phyloP scores from a whole-genome alignment of 192 early-diverging fungal species.

The Coemansia sp. region DNA sequence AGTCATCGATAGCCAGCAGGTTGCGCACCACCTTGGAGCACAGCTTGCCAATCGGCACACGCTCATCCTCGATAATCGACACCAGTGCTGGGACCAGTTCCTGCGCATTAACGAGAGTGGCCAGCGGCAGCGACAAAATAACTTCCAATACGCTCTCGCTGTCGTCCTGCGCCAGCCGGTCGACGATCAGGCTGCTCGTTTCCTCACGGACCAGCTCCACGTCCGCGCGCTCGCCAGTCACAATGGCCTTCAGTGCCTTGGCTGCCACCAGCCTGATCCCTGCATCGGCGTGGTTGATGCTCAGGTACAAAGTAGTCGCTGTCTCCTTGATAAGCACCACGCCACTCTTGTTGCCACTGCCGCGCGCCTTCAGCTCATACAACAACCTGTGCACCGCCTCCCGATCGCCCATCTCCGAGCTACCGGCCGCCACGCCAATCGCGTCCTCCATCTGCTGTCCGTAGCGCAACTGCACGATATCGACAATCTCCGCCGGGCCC shows the following conservation, averaged over 20 bases:
- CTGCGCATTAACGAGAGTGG: slow-evolving; percentile 10
- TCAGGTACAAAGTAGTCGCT: slow-evolving; percentile 80
- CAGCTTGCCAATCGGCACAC: slow-evolving; percentile 21
- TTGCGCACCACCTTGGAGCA: slow-evolving; percentile 8
- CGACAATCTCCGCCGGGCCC: slow-evolving; percentile 9
- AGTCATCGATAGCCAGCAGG: slow-evolving; percentile 28
- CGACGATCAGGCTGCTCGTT: slow-evolving; percentile 20
- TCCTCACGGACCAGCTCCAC: slow-evolving; percentile 27
- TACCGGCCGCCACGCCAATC: slow-evolving; percentile 26
- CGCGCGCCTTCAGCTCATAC: slow-evolving; percentile 39
- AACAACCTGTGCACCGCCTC: slow-evolving; percentile 32
- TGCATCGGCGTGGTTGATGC: slow-evolving; percentile 73
- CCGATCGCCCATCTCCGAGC: neutral
- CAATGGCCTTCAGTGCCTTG: slow-evolving; percentile 64
- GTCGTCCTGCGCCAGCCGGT: slow-evolving; percentile 43
- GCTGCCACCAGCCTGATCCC: slow-evolving; percentile 72
- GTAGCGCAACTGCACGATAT: slow-evolving; percentile 36
- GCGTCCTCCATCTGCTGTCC: slow-evolving; percentile 39
- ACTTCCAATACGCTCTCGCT: slow-evolving; percentile 29
- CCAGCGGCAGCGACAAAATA: slow-evolving; percentile 27
- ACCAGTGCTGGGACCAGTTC: slow-evolving; percentile 29
- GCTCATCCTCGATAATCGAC: slow-evolving; percentile 21
- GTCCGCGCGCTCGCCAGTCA: slow-evolving; percentile 43
- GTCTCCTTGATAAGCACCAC: slow-evolving; percentile 63
- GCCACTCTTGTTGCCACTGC: slow-evolving; percentile 14